These are phyloP conservation scores for Cryptococcus deneoformans DNA, from an alignment of 1,284 basidiomycete species.

Conservation along the genomic window DNA sequence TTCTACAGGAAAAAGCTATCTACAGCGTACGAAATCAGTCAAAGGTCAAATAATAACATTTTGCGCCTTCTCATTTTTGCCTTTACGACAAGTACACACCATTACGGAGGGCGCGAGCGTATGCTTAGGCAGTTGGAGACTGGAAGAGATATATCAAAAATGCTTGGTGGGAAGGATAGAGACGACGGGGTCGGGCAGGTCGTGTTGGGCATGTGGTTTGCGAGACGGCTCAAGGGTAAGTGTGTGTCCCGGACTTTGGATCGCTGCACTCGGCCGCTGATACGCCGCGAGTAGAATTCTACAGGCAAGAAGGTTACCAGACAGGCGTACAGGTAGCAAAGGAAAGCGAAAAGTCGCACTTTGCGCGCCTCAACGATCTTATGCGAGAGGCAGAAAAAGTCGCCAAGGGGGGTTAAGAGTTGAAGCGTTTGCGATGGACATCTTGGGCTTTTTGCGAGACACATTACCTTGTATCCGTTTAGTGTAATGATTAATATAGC, in stretches of 20 bases:
- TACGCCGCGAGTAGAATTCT: conserved; percentile 12
- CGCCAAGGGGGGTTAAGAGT: background rate
- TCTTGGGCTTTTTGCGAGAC: background rate
- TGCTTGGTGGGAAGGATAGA: conserved; percentile 38
- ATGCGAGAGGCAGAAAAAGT: background rate
- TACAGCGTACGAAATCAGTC: conserved; percentile 27
- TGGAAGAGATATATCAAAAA: conserved; percentile 25
- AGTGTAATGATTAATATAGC: background rate
- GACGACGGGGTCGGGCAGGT: conserved; percentile 37
- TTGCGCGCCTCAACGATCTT: conserved; percentile 16
- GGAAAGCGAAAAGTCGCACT: conserved; percentile 11
- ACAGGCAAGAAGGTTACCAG: conserved; percentile 12
- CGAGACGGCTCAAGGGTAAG: conserved; percentile 36
- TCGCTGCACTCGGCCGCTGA: background rate
- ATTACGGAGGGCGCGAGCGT: conserved; percentile 31
- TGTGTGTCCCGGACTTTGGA: background rate
- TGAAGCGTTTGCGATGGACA: background rate
- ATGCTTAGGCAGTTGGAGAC: conserved; percentile 36
- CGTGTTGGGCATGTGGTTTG: conserved; percentile 37
- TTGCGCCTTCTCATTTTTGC: conserved; percentile 40
- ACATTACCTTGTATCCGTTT: background rate
- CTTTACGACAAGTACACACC: conserved; percentile 37
- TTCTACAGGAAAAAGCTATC: conserved; percentile 32
- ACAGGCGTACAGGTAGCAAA: conserved; percentile 3
- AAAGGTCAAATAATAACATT: conserved; percentile 28